Base-by-base conservation (phyloP, 83 land plant species). In the Picea abies region DNA sequence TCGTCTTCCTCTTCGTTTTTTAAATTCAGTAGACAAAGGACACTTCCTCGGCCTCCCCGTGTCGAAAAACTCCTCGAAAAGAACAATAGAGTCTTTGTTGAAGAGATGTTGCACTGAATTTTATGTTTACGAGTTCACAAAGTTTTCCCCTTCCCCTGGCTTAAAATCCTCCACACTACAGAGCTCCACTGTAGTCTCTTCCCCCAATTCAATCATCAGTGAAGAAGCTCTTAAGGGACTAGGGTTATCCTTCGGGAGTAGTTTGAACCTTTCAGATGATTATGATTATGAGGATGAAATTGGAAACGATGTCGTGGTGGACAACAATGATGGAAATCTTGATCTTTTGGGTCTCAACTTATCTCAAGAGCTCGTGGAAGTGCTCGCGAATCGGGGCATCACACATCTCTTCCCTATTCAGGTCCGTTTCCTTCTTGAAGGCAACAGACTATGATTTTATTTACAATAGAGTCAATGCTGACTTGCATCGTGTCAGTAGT, bases 401-500 rank as follows among this genome's bases (percentile, higher is more conserved):
- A 90, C 92, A 20, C 87, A 88, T n/a, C 93, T 96, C 25, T 96
- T 96, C 73, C 99, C 99, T 29, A 94, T 96, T 84, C 99, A 96
- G 90, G 95, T 89, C 17, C 17, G 7, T 73, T 67, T 52, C 14
- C 10, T 52, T 52, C 2, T 52, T 3, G 47, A 52, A 52, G 56
- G 56, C 56, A 52, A 14, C 56, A 52, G 11, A 52, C 3, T 52
- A 14, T 52, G 56, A 52, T 52, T 52, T 52, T 52, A 52, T 52
- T 10, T 52, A 52, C 12, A 52, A 1, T 52, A 52, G 12, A 52
- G 12, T 52, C 11, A 52, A 52, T 52, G 2, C 3, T 52, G 14
- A 52, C 12, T 52, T 52, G 56, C 56, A 11, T 52, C 3, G 56
- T 0, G 56, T 52, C 56, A 52, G 56, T 12, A 52, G 56, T 52